phyloP scores from a whole-genome alignment of 2,329 filamentous ascomycete species.

The Falciphora oryzae region DNA sequence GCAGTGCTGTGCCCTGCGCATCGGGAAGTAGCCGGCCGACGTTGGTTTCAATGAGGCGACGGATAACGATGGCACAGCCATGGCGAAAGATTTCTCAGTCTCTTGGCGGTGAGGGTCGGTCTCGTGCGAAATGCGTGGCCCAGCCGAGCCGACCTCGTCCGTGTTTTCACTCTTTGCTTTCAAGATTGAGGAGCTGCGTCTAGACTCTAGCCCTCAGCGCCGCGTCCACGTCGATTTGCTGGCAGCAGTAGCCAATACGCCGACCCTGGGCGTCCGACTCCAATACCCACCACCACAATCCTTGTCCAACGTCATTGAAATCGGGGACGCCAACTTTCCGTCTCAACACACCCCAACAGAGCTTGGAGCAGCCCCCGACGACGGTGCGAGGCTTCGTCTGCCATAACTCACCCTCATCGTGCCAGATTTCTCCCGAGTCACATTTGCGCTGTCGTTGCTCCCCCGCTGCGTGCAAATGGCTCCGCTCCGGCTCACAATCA shows the following conservation, averaged over 20 bases:
- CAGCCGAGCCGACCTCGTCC: too few species aligned
- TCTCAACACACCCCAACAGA: not conserved
- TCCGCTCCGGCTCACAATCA: slow-evolving; percentile 71
- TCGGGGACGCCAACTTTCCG: slow-evolving; percentile 2
- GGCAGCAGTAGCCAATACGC: not conserved
- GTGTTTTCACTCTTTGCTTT: too few species aligned
- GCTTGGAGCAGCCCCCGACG: not conserved
- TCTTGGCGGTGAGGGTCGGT: not conserved
- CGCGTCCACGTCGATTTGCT: not conserved
- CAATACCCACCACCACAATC: not conserved
- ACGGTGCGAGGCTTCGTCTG: not conserved
- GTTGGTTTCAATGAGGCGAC: not conserved
- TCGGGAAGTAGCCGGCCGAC: not conserved
- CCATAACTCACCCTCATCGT: not conserved
- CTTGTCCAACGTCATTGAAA: slow-evolving; percentile 9
- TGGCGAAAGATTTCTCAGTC: not conserved
- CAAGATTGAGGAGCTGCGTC: too few species aligned
- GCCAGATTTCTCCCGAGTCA: not conserved
- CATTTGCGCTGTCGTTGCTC: not conserved
- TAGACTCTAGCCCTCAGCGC: too few species aligned
- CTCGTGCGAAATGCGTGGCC: too few species aligned
- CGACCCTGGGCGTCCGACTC: not conserved
- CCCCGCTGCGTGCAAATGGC: slow-evolving; percentile 50
- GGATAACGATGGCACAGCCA: not conserved
- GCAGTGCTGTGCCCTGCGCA: too few species aligned